These are phyloP conservation scores for Pulveroboletus ravenelii DNA, from an alignment of 768 basidiomycete species.

Conservation along the genomic window DNA sequence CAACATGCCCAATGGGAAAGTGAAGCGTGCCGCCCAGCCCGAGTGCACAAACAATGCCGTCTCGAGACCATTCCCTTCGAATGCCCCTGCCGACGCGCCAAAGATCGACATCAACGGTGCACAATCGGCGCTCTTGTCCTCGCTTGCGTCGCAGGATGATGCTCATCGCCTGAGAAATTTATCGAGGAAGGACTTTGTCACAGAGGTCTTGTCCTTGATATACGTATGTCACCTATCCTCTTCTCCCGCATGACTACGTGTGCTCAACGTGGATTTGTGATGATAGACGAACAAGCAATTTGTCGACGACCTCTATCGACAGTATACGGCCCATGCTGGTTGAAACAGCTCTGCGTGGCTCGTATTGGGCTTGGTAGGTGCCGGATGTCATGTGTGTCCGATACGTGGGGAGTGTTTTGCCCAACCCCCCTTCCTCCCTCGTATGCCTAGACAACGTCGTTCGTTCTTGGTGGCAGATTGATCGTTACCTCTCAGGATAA, in stretches of 20 bases:
- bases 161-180: conserved; percentile 21
- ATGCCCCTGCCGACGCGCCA: not conserved
- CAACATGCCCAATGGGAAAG: conserved; percentile 28
- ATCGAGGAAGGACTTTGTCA: conserved; percentile 54
- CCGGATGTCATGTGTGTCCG: not conserved
- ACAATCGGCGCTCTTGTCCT: conserved; percentile 23
- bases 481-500: conserved; percentile 1
- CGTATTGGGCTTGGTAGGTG: not conserved
- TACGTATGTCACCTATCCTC: conserved; percentile 40
- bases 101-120: conserved; percentile 19
- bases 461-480: conserved; percentile 1
- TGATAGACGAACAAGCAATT: conserved; percentile 60
- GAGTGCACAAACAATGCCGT: not conserved
- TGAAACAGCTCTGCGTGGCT: conserved; percentile 1
- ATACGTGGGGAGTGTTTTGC: not conserved
- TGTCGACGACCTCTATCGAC: conserved; percentile 56
- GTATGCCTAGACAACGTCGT: conserved; percentile 1
- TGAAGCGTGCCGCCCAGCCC: conserved; percentile 11
- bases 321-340: conserved; percentile 35
- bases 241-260: not conserved
- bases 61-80: conserved; percentile 3
- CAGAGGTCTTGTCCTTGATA: conserved; percentile 55
- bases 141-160: conserved; percentile 20
- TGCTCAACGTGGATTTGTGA: not conserved
- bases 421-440: not conserved